Base-by-base conservation (phyloP, 768 basidiomycete species). In the Serendipita indica region DNA sequence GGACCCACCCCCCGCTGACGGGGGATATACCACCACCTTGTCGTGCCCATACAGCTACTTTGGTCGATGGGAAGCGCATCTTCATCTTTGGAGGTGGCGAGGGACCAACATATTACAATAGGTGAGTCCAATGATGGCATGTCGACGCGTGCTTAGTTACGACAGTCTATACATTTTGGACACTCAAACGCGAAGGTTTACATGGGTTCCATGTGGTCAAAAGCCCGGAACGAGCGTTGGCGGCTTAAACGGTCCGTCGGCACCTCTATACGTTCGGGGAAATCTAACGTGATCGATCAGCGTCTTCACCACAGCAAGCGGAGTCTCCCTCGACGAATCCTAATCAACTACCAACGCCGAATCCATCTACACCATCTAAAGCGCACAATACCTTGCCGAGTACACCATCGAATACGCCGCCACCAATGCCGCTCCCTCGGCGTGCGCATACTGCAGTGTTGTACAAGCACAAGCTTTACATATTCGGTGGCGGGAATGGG, bases 401-500 rank as follows among this genome's bases (percentile, higher is more conserved):
- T n/a, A 6, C 41, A 6, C 18, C 20, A 54, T 32, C 20, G 1
- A n/a, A 20, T n/a, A 54, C 12, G 1, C 49, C 12, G 30, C 49
- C 62, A 1, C 65, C 65, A 5, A 60, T 65, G 20, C 68, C 87
- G 0, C 77, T 80, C 2, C 81, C 84, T 2, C 81, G 93, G 6
- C 81, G 93, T 27, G 91, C 93, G 1, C 93, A 97, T 69, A 88
- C 89, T 0, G 80, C 89, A 0, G 85, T 92, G 13, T 71, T 81
- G 20, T 83, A 89, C 65, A 72, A 73, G 28, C 75, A 77, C 60
- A 83, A 79, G 66, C 77, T 97, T 0, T 89, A 86, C 74, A 71
- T 96, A 2, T 96, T 94, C 65, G 93, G 91, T 5, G 91, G 93
- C n/a, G 92, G 93, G 2, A 93, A 90, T 60, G 93, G 93, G 0